Conservation (phyloP, 148 eudicot species). For the Rhododendron ferrugineum region DNA sequence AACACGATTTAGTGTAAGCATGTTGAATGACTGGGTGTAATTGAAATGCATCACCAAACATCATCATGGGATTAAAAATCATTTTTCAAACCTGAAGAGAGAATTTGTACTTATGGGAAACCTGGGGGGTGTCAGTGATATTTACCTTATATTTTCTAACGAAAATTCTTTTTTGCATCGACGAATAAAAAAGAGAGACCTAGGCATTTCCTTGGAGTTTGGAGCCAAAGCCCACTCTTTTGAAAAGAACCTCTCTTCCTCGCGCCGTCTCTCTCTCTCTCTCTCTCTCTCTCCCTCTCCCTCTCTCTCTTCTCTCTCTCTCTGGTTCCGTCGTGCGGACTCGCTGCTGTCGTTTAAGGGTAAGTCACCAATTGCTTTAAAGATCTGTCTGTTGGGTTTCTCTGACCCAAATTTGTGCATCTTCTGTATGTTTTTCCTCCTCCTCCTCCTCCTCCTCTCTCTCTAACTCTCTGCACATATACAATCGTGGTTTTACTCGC, state of each 20-base stretch:
- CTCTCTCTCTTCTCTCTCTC: slow-evolving; percentile 3
- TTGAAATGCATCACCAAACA: too few species aligned
- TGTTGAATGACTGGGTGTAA: too few species aligned
- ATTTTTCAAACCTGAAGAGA: too few species aligned
- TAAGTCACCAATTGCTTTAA: neutral
- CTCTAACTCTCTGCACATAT: neutral
- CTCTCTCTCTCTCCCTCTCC: too few species aligned
- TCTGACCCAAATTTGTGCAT: neutral
- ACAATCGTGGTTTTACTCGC: neutral
- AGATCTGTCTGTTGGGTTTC: neutral
- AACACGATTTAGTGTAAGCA: too few species aligned
- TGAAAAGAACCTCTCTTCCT: slow-evolving; percentile 11
- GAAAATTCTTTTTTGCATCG: too few species aligned
- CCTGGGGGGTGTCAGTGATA: too few species aligned
- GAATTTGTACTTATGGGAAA: too few species aligned
- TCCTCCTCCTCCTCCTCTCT: neutral
- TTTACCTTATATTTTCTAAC: too few species aligned
- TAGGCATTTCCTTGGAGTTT: slow-evolving; percentile 22
- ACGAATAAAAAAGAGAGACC: neutral
- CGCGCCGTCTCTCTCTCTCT: neutral
- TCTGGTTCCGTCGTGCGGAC: neutral
- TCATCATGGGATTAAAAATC: too few species aligned
- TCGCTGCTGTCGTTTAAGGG: neutral
- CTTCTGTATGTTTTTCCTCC: neutral
- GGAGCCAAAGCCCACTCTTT: slow-evolving; percentile 21